Evolutionary conservation across 2,329 filamentous ascomycete species (phyloP).

Genomic region (Aspergillus sp.): DNA sequence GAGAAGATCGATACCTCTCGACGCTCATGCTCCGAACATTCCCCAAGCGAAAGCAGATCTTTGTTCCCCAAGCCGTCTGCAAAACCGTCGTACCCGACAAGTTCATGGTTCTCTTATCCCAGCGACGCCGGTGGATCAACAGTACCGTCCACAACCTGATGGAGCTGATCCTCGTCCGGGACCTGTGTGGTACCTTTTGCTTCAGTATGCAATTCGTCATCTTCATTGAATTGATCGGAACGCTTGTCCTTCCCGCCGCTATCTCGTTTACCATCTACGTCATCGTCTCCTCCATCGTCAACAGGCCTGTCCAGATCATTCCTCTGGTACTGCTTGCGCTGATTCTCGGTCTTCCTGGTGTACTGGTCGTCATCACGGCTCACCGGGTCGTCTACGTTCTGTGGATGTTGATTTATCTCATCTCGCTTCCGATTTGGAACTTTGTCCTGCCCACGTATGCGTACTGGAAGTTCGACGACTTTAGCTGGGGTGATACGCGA

Average conservation of each 20-base stretch:
- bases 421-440: slow-evolving; percentile 96
- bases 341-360: slow-evolving; percentile 89
- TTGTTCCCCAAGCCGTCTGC: slow-evolving; percentile 97
- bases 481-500: slow-evolving; percentile 97
- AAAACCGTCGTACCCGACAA: slow-evolving; percentile 95
- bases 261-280: slow-evolving; percentile 98
- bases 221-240: slow-evolving; percentile 92
- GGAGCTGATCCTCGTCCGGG: slow-evolving; percentile 92
- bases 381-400: slow-evolving; percentile 89
- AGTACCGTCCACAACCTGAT: slow-evolving; percentile 98
- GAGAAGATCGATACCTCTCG: slow-evolving; percentile 92
- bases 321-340: slow-evolving; percentile 85
- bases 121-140: slow-evolving; percentile 98
- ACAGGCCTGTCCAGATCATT: slow-evolving; percentile 78
- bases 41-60: slow-evolving; percentile 98
- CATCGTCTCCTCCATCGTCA: slow-evolving; percentile 83
- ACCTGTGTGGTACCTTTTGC: slow-evolving; percentile 98
- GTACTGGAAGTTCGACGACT: slow-evolving; percentile 99
- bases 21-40: slow-evolving; percentile 99
- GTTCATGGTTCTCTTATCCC: slow-evolving; percentile 90
- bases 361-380: slow-evolving; percentile 90
- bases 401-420: slow-evolving; percentile 96
- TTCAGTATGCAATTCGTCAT: slow-evolving; percentile 99
- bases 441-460: slow-evolving; percentile 92
- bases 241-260: slow-evolving; percentile 90